Evolutionary conservation across 2,329 filamentous ascomycete species (phyloP).

Genomic region (Xylariaceae sp.): DNA sequence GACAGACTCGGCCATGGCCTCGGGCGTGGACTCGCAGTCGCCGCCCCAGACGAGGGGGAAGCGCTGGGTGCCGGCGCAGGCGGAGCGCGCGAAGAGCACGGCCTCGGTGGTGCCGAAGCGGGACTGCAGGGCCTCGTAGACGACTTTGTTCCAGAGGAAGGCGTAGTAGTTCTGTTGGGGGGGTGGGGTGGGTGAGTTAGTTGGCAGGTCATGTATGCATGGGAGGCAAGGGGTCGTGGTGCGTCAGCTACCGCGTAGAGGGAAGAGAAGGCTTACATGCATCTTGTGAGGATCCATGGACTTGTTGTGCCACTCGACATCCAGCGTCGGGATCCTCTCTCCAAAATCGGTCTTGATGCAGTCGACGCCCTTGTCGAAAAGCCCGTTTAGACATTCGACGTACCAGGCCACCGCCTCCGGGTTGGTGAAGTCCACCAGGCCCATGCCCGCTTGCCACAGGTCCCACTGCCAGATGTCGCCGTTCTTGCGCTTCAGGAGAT

Average conservation of each 20-base stretch:
- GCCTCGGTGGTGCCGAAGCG: slow-evolving; percentile 50
- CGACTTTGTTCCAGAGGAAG: slow-evolving; percentile 67
- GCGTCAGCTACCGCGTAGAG: background rate
- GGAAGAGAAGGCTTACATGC: slow-evolving; percentile 41
- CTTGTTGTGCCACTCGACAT: slow-evolving; percentile 61
- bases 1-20: slow-evolving; percentile 68
- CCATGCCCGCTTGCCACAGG: slow-evolving; percentile 75
- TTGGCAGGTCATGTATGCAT: background rate
- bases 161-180: slow-evolving; percentile 59
- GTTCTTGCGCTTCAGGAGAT: slow-evolving; percentile 64
- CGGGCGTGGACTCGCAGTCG: slow-evolving; percentile 69
- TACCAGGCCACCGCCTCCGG: slow-evolving; percentile 65
- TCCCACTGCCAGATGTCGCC: slow-evolving; percentile 74
- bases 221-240: background rate
- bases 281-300: slow-evolving; percentile 58
- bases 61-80: slow-evolving; percentile 63
- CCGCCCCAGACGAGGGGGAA: slow-evolving; percentile 72
- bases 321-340: slow-evolving; percentile 63
- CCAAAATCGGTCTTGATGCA: slow-evolving; percentile 74
- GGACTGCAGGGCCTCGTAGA: slow-evolving; percentile 61
- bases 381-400: slow-evolving; percentile 51
- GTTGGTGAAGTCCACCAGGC: slow-evolving; percentile 70
- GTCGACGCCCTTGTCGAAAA: slow-evolving; percentile 68
- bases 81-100: slow-evolving; percentile 62
- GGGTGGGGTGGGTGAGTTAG: no score